phyloP scores from a whole-genome alignment of 2,329 filamentous ascomycete species.

The Thelonectria blattea region DNA sequence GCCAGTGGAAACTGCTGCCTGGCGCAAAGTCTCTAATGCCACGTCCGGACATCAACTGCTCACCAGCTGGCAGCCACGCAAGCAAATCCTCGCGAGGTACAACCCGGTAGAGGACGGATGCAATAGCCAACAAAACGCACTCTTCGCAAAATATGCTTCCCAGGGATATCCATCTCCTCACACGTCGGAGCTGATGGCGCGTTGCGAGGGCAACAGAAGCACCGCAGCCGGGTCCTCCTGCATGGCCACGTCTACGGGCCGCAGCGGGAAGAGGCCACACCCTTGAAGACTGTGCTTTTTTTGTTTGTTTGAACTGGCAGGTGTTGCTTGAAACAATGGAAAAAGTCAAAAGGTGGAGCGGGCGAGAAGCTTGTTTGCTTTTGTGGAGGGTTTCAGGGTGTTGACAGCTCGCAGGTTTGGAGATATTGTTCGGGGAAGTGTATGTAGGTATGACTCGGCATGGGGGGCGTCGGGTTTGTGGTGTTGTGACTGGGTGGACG shows the following conservation, averaged over 20 bases:
- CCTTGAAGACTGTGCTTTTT: neutral
- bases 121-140: neutral
- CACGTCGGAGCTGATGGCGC: neutral
- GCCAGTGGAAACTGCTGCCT: neutral
- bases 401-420: neutral
- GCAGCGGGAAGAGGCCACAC: neutral
- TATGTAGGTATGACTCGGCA: neutral
- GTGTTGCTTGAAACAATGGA: too few species aligned
- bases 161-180: neutral
- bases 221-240: neutral
- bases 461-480: neutral
- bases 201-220: neutral
- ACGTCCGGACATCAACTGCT: slow-evolving; percentile 4
- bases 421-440: neutral
- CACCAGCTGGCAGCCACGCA: slow-evolving; percentile 1
- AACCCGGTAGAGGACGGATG: neutral
- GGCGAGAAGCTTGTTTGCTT: slow-evolving; percentile 1
- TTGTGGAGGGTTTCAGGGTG: slow-evolving; percentile 6
- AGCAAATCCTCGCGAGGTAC: neutral
- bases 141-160: neutral
- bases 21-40: neutral
- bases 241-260: neutral
- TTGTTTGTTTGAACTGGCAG: neutral
- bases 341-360: neutral
- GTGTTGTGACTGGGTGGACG: neutral